These are phyloP conservation scores for Corrigiola litoralis DNA, from an alignment of 179 eudicot genomes.

Conservation along the genomic window DNA sequence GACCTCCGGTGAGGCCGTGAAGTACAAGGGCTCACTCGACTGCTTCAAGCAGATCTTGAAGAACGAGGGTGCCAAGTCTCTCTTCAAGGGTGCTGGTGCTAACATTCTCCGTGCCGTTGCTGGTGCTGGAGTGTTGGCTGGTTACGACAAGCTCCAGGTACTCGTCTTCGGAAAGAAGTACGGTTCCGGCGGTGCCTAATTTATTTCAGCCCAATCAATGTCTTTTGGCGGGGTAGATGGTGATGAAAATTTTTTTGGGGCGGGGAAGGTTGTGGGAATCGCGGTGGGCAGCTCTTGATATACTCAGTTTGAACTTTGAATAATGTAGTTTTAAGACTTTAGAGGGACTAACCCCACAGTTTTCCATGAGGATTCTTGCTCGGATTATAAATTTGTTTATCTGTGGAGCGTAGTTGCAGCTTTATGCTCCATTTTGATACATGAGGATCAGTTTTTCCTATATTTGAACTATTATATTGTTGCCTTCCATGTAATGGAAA, in stretches of 20 bases:
- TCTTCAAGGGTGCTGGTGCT: slow-evolving; percentile 86
- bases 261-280: not conserved
- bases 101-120: slow-evolving; percentile 79
- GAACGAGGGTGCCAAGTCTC: slow-evolving; percentile 70
- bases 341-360: slow-evolving; percentile 32
- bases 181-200: slow-evolving; percentile 64
- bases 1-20: slow-evolving; percentile 86
- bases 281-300: slow-evolving; percentile 14
- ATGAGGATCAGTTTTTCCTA: slow-evolving; percentile 14
- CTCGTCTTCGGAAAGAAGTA: slow-evolving; percentile 65
- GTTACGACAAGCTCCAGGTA: slow-evolving; percentile 74
- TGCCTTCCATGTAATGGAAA: slow-evolving; percentile 17
- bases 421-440: slow-evolving; percentile 10
- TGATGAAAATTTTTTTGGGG: slow-evolving; percentile 28
- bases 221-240: slow-evolving; percentile 23
- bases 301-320: slow-evolving; percentile 12
- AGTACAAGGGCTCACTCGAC: slow-evolving; percentile 70
- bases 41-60: slow-evolving; percentile 60
- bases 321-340: slow-evolving; percentile 23
- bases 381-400: slow-evolving; percentile 12
- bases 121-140: slow-evolving; percentile 82
- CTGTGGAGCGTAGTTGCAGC: slow-evolving; percentile 11
- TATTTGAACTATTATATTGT: slow-evolving; percentile 15
- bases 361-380: slow-evolving; percentile 22
- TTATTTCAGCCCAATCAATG: not conserved